phyloP scores from a whole-genome alignment of 768 basidiomycete species.

The Tephrocybe rancida region DNA sequence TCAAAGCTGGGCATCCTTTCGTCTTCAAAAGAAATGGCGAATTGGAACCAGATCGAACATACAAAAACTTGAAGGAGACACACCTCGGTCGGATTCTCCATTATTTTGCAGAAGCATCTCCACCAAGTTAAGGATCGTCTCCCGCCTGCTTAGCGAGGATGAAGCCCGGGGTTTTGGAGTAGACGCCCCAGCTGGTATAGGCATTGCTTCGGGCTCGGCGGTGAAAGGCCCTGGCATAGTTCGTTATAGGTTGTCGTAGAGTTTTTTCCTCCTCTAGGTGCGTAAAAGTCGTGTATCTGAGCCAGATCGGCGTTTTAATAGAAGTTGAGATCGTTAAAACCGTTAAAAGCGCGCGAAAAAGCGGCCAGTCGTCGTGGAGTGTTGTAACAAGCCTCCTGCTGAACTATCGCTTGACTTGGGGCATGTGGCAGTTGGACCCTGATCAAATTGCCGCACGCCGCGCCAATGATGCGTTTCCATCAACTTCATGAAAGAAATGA shows the following conservation, averaged over 20 bases:
- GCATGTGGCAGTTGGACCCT: slow-evolving; percentile 8
- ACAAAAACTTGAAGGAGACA: slow-evolving; percentile 8
- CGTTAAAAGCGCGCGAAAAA: slow-evolving; percentile 11
- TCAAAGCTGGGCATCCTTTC: slow-evolving; percentile 51
- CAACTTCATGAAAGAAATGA: too few relatives aligned
- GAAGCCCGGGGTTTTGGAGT: slow-evolving; percentile 29
- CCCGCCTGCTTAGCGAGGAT: slow-evolving; percentile 35
- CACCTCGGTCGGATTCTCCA: slow-evolving; percentile 32
- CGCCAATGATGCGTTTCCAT: not conserved
- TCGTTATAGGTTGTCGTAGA: not conserved
- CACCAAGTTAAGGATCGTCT: slow-evolving; percentile 52
- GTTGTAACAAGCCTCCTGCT: not conserved
- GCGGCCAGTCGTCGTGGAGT: slow-evolving; percentile 6
- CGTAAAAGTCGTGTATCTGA: slow-evolving; percentile 20
- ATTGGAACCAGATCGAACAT: not conserved
- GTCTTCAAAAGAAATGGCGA: slow-evolving; percentile 22
- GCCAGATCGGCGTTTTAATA: slow-evolving; percentile 12
- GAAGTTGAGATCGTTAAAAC: slow-evolving; percentile 3
- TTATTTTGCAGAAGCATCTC: slow-evolving; percentile 50
- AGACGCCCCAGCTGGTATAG: slow-evolving; percentile 21
- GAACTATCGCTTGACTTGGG: slow-evolving; percentile 9
- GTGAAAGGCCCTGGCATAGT: slow-evolving; percentile 21
- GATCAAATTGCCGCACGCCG: not conserved
- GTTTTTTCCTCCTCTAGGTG: slow-evolving; percentile 12
- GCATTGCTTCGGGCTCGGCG: slow-evolving; percentile 20